A percentile compares a stretch with the other conserved stretches of the same genome.
phyloP scores from a whole-genome alignment of 495 filamentous ascomycete genomes.

The Aspergillus steynii region DNA sequence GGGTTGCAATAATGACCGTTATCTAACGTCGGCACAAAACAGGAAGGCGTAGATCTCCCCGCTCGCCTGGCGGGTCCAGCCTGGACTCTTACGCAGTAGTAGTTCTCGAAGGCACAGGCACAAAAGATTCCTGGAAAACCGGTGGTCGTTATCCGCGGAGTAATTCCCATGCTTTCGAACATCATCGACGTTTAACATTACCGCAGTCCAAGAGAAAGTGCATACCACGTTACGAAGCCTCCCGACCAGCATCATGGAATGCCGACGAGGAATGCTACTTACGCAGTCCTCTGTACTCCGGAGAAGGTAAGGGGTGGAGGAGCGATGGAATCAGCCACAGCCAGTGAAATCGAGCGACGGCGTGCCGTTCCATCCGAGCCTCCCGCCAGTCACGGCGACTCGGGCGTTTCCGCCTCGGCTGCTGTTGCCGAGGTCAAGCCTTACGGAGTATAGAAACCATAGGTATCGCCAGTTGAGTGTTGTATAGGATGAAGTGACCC shows the following conservation, averaged over 20 bases:
- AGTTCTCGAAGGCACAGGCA: background rate
- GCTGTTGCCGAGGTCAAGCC: slow-evolving; percentile 14
- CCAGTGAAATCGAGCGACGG: background rate
- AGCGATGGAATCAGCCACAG: background rate
- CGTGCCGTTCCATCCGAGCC: slow-evolving; percentile 16
- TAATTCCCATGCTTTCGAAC: too few relatives aligned
- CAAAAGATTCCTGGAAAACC: too few relatives aligned
- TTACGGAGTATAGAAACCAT: background rate
- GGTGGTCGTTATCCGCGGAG: too few relatives aligned
- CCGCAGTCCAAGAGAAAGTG: too few relatives aligned
- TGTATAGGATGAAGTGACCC: background rate
- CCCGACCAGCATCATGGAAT: slow-evolving; percentile 1
- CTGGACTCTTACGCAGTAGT: background rate
- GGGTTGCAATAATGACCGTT: background rate
- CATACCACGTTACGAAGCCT: background rate
- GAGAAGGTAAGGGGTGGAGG: too few relatives aligned
- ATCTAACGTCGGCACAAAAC: slow-evolving; percentile 9
- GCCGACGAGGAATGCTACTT: too few relatives aligned
- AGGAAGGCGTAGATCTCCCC: slow-evolving; percentile 13
- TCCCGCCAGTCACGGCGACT: background rate
- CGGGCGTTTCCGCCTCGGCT: background rate
- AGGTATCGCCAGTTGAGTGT: too few relatives aligned
- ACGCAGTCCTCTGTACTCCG: too few relatives aligned
- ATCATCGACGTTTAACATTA: too few relatives aligned
- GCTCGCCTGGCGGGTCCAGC: background rate